Conservation (phyloP, 23 red algal genomes). For the Gracilaria gracilis region DNA sequence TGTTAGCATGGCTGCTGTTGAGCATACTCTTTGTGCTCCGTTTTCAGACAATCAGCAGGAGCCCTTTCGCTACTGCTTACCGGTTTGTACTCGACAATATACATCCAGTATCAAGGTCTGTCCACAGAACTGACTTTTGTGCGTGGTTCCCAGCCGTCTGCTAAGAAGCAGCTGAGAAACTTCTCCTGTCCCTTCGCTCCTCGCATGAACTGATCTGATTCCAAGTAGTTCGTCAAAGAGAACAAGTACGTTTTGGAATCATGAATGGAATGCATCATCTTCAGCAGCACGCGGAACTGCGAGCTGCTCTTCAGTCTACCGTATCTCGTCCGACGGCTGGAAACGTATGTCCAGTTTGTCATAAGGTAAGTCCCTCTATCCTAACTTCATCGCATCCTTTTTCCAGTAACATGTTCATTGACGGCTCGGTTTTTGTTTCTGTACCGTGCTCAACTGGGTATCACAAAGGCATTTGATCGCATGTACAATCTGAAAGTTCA, state of each 20-base stretch:
- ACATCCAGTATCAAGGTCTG: not conserved
- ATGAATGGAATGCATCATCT: conserved; percentile 18
- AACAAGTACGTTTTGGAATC: not conserved
- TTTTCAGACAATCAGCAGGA: conserved; percentile 2
- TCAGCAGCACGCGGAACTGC: conserved; percentile 17
- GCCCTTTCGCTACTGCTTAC: not conserved
- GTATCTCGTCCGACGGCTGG: not conserved
- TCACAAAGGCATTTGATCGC: conserved; percentile 63
- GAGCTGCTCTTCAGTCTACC: conserved; percentile 17
- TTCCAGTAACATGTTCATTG: not conserved
- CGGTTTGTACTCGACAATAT: not conserved
- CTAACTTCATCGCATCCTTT: not conserved
- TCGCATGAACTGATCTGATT: conserved; percentile 10
- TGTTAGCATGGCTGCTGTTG: not conserved
- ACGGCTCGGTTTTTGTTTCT: not conserved
- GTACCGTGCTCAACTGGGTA: not conserved
- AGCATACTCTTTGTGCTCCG: not conserved
- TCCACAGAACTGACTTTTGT: not conserved
- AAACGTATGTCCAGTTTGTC: conserved; percentile 62
- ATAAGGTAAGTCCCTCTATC: conserved; percentile 35
- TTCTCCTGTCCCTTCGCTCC: conserved; percentile 31
- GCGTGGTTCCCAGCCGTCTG: not conserved
- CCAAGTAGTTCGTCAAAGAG: not conserved
- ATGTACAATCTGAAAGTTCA: conserved; percentile 82
- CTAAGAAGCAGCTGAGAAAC: not conserved